Percentiles rank a stretch among this genome's conserved stretches.
Conservation (phyloP, 2,329 filamentous ascomycete genomes). For the Acarospora socialis region DNA sequence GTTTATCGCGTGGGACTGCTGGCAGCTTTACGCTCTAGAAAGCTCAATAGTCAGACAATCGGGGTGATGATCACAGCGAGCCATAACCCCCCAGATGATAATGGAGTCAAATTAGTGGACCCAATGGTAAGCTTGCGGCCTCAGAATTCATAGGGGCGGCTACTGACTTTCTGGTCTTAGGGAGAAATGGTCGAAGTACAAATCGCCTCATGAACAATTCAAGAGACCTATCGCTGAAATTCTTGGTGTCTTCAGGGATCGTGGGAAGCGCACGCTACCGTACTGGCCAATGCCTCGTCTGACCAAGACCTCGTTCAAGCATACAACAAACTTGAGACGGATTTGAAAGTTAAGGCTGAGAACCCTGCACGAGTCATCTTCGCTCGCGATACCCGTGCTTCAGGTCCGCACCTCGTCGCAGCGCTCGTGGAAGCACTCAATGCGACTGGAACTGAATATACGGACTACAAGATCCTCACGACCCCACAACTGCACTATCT, state of each 20-base stretch:
- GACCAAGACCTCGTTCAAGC: conserved; percentile 61
- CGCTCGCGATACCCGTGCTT: conserved; percentile 84
- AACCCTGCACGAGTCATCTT: conserved; percentile 69
- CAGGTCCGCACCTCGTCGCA: conserved; percentile 66
- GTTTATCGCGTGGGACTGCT: conserved; percentile 86
- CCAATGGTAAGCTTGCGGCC: conserved; percentile 47
- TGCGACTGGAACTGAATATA: conserved; percentile 57
- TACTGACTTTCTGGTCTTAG: conserved; percentile 22
- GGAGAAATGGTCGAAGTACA: conserved; percentile 89
- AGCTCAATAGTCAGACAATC: conserved; percentile 78
- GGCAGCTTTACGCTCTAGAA: conserved; percentile 75
- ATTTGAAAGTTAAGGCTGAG: conserved; percentile 60
- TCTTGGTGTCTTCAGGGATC: conserved; percentile 39
- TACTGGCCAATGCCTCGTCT: conserved; percentile 68
- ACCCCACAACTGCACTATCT: conserved; percentile 98
- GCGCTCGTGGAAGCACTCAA: conserved; percentile 69
- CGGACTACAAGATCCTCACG: conserved; percentile 81
- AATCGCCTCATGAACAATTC: conserved; percentile 4
- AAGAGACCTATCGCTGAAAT: conserved; percentile 11
- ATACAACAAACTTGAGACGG: conserved; percentile 60
- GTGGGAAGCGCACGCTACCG: conserved; percentile 83
- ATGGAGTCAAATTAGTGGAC: conserved; percentile 91
- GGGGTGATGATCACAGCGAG: conserved; percentile 94
- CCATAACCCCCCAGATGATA: conserved; percentile 80
- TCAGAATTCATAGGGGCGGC: neutral